Conservation (phyloP, 1,284 basidiomycete species). For the Polyporus tsugae region DNA sequence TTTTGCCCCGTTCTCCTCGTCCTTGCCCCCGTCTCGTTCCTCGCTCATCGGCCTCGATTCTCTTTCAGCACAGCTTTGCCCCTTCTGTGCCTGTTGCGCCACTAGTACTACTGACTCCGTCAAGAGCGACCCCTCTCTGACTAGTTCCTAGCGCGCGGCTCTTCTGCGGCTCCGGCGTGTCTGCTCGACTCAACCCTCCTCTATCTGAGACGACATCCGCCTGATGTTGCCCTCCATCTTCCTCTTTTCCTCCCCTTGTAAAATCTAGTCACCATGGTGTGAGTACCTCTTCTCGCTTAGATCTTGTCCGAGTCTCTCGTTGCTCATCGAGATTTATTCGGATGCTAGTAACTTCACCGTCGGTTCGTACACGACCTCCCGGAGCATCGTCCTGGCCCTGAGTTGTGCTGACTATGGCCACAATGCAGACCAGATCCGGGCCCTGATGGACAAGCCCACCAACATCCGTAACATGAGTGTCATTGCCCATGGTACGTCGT, state of each 20-base stretch:
- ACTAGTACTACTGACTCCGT: no score
- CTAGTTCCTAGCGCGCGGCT: no score
- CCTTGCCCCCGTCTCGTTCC: no score
- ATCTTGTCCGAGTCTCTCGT: slow-evolving; percentile 18
- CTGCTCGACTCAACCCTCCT: slow-evolving; percentile 38
- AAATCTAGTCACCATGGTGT: slow-evolving; percentile 77
- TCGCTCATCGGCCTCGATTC: no score
- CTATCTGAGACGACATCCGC: slow-evolving; percentile 36
- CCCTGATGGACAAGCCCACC: slow-evolving; percentile 89
- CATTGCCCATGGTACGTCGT: slow-evolving; percentile 85
- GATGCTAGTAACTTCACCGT: slow-evolving; percentile 83
- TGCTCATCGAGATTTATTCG: slow-evolving; percentile 46
- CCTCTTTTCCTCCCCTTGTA: slow-evolving; percentile 46
- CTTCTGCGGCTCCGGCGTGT: slow-evolving; percentile 40
- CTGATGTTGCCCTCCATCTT: slow-evolving; percentile 35
- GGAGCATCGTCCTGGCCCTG: neutral
- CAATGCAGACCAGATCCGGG: slow-evolving; percentile 84
- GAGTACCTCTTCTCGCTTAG: slow-evolving; percentile 47
- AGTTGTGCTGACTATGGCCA: slow-evolving; percentile 9
- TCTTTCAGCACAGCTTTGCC: no score
- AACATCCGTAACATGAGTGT: slow-evolving; percentile 99
- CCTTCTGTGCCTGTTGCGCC: no score
- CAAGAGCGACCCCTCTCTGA: no score
- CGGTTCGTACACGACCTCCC: slow-evolving; percentile 59
- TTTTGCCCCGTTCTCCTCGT: no score